Percentiles rank a stretch among this genome's conserved stretches.
These are phyloP conservation scores for Nicotiana knightiana DNA, from an alignment of 257 asterid genomes.

Conservation along the genomic window DNA sequence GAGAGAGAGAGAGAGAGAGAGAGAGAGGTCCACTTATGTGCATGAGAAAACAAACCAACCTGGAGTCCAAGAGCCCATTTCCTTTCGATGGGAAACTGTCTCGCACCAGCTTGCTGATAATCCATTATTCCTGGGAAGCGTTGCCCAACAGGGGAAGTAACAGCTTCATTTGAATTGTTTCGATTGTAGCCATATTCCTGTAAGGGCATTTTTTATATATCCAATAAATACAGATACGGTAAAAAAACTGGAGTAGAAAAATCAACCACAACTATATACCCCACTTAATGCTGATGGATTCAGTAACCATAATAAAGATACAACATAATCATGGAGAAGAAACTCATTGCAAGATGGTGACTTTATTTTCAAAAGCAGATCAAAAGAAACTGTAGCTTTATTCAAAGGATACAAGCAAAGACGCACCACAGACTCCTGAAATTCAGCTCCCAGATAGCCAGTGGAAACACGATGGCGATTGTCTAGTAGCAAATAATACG, in stretches of 20 bases:
- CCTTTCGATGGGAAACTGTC: constrained; percentile 56
- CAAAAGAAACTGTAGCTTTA: not conserved
- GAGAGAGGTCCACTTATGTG: not conserved
- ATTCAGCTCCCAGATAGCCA: constrained; percentile 93
- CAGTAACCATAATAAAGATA: not conserved
- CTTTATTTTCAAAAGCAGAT: not conserved
- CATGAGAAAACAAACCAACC: constrained; percentile 39
- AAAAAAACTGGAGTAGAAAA: not conserved
- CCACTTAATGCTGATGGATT: not conserved
- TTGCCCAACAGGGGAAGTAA: constrained; percentile 50
- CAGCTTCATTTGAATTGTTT: constrained; percentile 42
- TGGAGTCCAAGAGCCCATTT: constrained; percentile 99
- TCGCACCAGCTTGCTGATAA: constrained; percentile 53
- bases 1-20: not conserved
- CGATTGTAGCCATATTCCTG: constrained; percentile 50
- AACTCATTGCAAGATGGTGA: not conserved
- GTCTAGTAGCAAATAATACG: constrained; percentile 83
- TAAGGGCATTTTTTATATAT: not conserved
- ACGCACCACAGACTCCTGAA: constrained; percentile 69
- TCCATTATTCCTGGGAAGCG: constrained; percentile 53
- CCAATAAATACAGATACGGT: not conserved
- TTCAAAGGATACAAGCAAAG: constrained; percentile 10
- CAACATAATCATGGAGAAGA: not conserved
- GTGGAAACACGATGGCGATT: constrained; percentile 67
- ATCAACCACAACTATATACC: not conserved